A percentile compares a stretch with the other conserved stretches of the same genome.
These are phyloP conservation scores for Xylaria sp. DNA, from an alignment of 2,329 filamentous ascomycete species.

Conservation along the genomic window DNA sequence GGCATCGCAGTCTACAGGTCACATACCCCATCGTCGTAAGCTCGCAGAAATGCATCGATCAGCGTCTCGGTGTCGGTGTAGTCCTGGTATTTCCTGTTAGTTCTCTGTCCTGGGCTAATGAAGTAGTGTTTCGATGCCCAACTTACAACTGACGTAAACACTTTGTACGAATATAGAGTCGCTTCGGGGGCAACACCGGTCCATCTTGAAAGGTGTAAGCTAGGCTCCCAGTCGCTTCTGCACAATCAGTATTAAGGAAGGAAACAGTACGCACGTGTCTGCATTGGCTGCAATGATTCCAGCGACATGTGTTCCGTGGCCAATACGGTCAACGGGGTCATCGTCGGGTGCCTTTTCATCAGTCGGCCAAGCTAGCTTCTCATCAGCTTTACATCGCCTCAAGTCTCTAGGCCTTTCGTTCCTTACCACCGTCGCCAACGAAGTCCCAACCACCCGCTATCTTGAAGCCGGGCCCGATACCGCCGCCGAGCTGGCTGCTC, in stretches of 20 bases:
- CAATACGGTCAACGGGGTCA: constrained; percentile 33
- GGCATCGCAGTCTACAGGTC: background rate
- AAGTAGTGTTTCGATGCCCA: background rate
- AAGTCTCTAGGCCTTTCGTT: constrained; percentile 1
- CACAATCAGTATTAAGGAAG: background rate
- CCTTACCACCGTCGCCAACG: constrained; percentile 23
- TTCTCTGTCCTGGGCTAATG: too few species aligned
- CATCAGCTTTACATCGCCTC: background rate
- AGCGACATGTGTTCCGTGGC: constrained; percentile 37
- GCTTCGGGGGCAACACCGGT: constrained; percentile 37
- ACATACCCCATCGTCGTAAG: constrained; percentile 39
- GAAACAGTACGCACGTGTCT: constrained; percentile 17
- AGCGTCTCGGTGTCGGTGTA: constrained; percentile 36
- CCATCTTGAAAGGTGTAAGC: constrained; percentile 13
- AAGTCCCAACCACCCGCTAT: constrained; percentile 24
- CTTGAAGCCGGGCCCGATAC: constrained; percentile 24
- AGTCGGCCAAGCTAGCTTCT: constrained; percentile 17
- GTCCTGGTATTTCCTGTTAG: constrained; percentile 4
- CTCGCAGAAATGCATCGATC: constrained; percentile 41
- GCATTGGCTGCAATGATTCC: constrained; percentile 37
- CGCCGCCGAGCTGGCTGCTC: constrained; percentile 17
- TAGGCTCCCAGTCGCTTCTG: background rate
- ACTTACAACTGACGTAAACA: constrained; percentile 23
- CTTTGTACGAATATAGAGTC: constrained; percentile 34
- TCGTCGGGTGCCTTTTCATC: constrained; percentile 21